Evolutionary conservation across 257 asterid genomes (phyloP), one percentile per base, ranked within the genome.

Genomic region (Nemophila menziesii): DNA sequence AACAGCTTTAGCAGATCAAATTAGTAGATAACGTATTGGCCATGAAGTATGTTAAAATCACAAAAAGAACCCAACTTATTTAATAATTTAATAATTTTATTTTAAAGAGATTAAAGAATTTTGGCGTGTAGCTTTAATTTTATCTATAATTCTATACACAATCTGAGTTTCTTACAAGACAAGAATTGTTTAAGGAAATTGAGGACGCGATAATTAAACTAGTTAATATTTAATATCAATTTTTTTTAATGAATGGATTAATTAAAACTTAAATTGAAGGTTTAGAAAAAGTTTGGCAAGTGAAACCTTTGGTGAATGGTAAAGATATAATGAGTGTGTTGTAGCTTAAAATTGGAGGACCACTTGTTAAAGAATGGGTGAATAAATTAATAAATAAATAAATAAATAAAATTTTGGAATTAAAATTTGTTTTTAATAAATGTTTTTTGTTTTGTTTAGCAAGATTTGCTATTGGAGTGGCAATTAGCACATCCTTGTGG

Each of bases 11-110:
- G 73, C 84, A 33, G 76, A 62, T 57, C 84, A 84, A 77, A 89
- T 89, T 54, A 89, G 94, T 61, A 70, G 94, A 69, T 95, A 89
- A 69, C 94, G 98, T 42, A 64, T 89, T 36, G 94, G 96, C 46
- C 80, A 68, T 58, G 98, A 89, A 79, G 97, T 78, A 63, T 63
- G 62, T 58, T 39, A 39, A 16, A 16, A n/a, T 16, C 13, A 12
- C n/a, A 22, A 15, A 19, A 18, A 7, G 19, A 20, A 5, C 39
- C 20, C 36, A n/a, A n/a, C n/a, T n/a, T n/a, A n/a, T n/a, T n/a
- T n/a, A n/a, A 44, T 37, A 10, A 20, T 14, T 19, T 5, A 20
- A 24, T 17, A 29, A 9, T 6, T 5, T 46, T 22, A 14, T 13
- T 46, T 27, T 29, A 13, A 77, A 38, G 95, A 80, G 68, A 73